Evolutionary conservation across 2,329 filamentous ascomycete species (phyloP), one percentile per base, ranked within the genome.

Genomic region (Colletotrichum chrysophilum): DNA sequence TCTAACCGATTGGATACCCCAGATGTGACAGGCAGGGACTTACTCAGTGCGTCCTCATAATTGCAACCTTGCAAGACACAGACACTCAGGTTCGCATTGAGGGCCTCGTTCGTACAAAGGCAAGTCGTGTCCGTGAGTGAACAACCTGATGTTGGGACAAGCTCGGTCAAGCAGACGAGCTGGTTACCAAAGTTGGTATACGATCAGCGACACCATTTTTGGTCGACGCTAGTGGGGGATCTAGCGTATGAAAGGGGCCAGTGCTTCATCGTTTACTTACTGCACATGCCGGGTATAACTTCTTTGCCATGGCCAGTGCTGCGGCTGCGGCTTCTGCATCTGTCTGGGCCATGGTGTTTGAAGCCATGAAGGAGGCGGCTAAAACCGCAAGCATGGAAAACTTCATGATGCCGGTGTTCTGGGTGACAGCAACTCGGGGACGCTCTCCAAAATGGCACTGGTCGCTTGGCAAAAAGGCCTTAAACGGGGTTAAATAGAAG

Each of bases 41-140:
- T 28, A 70, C 68, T 65, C 36, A 70, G 56, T 6, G 56, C 56
- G 43, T 80, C 77, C 48, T 69, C 72, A 18, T 72, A 56, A 5
- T 77, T 78, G 70, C 78, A 80, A 14, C 74, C 76, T 14, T 48
- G 32, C 36, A 70, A 14, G 18, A 77, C 78, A 36, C 79, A 80
- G 18, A 43, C 62, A 7, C 73, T 60, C 16, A 79, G 78, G 7
- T 71, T 61, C 28, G 71, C 58, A 38, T 74, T 79, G 8, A 80
- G 72, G 34, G 78, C 76, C 26, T 74, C 72, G 56, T 79, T 80
- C 52, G 74, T 77, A 61, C 79, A 80, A 18, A 79, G 74, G 38
- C 79, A 80, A 2, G 66, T 58, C 8, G 67, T 70, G 52, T 80
- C 78, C 4, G 76, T 77, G 12, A 76, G 38, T 14, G 65, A 66